Evolutionary conservation across 2,329 filamentous ascomycete genomes (phyloP).

Genomic region (Elsinoe perseae): DNA sequence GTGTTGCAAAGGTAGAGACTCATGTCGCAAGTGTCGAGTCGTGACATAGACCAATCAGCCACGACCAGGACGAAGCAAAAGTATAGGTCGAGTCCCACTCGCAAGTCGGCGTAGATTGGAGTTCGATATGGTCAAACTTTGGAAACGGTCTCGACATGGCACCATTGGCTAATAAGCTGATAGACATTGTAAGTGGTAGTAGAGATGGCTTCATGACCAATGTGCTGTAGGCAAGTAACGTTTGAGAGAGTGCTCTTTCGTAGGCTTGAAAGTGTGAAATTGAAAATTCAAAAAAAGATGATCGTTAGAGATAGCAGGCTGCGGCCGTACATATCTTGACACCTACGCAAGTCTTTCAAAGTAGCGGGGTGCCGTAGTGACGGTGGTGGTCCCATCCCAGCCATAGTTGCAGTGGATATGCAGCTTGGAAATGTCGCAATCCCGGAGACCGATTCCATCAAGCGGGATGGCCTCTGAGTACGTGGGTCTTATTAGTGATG

Average conservation of each 20-base stretch:
- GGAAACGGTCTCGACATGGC: neutral
- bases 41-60: neutral
- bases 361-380: neutral
- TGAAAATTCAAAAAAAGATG: too few relatives aligned
- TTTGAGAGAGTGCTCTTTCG: too few relatives aligned
- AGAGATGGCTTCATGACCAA: neutral
- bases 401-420: neutral
- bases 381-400: neutral
- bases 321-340: too few relatives aligned
- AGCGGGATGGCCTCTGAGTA: neutral
- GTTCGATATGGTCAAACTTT: neutral
- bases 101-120: neutral
- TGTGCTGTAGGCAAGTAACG: neutral
- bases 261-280: too few relatives aligned
- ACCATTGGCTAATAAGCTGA: neutral
- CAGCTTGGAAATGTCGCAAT: constrained; percentile 10
- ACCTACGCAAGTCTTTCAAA: too few relatives aligned
- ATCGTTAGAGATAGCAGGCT: too few relatives aligned
- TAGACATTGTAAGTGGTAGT: neutral
- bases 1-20: neutral
- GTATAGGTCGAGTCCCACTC: constrained; percentile 2
- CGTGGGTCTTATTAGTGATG: neutral
- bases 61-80: constrained; percentile 5
- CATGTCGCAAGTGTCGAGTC: neutral
- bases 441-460: constrained; percentile 5